These are phyloP conservation scores for Erucastrum elatum DNA, from an alignment of 345 rosid species.

Conservation along the genomic window DNA sequence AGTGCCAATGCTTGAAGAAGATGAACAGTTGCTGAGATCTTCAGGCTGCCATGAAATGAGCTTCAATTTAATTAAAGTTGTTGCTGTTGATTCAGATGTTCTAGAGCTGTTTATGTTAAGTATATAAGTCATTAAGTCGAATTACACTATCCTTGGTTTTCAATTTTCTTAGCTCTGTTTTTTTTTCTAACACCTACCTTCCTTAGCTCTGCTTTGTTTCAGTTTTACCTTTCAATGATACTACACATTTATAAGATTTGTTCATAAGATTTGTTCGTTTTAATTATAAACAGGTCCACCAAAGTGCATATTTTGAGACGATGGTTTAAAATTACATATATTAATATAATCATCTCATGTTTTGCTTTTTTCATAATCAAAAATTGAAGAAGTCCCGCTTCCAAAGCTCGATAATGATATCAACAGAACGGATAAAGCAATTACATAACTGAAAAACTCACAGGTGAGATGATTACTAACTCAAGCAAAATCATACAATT, in stretches of 20 bases:
- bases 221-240: background rate
- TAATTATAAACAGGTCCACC: background rate
- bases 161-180: background rate
- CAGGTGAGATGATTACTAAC: too few species aligned
- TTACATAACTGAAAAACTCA: too few species aligned
- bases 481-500: too few species aligned
- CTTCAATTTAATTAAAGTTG: constrained; percentile 51
- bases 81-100: constrained; percentile 7
- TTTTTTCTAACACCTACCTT: too few species aligned
- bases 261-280: background rate
- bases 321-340: too few species aligned
- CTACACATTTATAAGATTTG: background rate
- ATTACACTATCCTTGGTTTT: background rate
- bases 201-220: background rate
- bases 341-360: too few species aligned
- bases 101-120: background rate
- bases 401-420: too few species aligned
- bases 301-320: background rate
- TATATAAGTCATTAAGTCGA: background rate
- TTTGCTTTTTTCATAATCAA: too few species aligned
- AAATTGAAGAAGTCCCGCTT: too few species aligned
- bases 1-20: constrained; percentile 46
- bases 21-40: constrained; percentile 62
- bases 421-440: too few species aligned
- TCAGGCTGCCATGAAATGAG: constrained; percentile 45